phyloP scores from a whole-genome alignment of 2,329 filamentous ascomycete genomes.

The Teratosphaeria destructans region DNA sequence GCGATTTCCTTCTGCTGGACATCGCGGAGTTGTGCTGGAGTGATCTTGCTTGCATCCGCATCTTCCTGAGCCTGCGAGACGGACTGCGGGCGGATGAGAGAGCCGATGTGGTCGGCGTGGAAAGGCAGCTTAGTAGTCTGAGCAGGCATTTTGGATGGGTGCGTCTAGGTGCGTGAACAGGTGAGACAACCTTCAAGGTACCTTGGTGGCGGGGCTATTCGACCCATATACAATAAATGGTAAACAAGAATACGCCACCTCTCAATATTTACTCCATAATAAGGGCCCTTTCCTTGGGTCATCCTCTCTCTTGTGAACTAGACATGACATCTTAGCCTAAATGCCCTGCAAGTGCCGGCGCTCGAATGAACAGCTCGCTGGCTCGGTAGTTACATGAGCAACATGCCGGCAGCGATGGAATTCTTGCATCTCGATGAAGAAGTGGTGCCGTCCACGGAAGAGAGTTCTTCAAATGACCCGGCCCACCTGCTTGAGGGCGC shows the following conservation, averaged over 20 bases:
- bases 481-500: not conserved
- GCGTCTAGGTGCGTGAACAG: no score
- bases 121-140: constrained; percentile 46
- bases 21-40: constrained; percentile 45
- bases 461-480: not conserved
- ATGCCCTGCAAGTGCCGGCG: not conserved
- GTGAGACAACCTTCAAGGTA: not conserved
- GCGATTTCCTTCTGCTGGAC: constrained; percentile 57
- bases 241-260: no score
- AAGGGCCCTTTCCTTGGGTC: not conserved
- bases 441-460: not conserved
- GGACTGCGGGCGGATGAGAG: constrained; percentile 54
- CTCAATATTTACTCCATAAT: no score
- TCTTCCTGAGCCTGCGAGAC: constrained; percentile 50
- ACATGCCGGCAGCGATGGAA: not conserved
- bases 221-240: not conserved
- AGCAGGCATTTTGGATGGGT: not conserved
- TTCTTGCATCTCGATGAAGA: not conserved
- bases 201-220: not conserved
- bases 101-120: constrained; percentile 64
- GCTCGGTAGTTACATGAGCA: not conserved
- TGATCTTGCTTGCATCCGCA: constrained; percentile 45
- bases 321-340: not conserved
- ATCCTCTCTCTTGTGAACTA: not conserved
- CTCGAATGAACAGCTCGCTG: not conserved